These are phyloP conservation scores for Russula compacta DNA, from an alignment of 768 basidiomycete genomes.

Conservation along the genomic window DNA sequence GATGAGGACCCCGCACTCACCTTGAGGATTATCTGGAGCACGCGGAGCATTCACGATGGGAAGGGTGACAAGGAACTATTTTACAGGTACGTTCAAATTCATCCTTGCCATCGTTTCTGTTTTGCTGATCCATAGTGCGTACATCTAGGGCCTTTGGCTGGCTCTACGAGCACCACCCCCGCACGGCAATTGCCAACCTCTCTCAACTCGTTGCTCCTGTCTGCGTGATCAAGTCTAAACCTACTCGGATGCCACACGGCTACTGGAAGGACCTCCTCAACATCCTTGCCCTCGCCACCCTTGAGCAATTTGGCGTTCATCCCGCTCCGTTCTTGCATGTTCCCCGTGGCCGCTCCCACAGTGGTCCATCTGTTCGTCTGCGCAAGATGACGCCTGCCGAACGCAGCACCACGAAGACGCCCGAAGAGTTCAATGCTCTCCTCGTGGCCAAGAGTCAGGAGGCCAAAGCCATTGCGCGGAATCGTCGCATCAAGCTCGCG, in stretches of 20 bases:
- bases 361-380: not conserved
- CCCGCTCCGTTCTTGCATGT: slow-evolving; percentile 7
- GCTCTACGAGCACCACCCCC: slow-evolving; percentile 59
- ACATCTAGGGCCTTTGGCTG: slow-evolving; percentile 46
- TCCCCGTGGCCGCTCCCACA: not conserved
- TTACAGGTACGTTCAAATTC: slow-evolving; percentile 36
- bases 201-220: slow-evolving; percentile 14
- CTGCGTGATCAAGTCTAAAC: slow-evolving; percentile 27
- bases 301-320: slow-evolving; percentile 36
- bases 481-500: slow-evolving; percentile 22
- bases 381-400: not conserved
- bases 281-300: slow-evolving; percentile 50
- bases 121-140: not conserved
- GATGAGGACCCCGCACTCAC: slow-evolving; percentile 47
- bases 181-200: slow-evolving; percentile 53
- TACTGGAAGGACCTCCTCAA: slow-evolving; percentile 74
- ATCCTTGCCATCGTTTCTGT: not conserved
- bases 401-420: slow-evolving; percentile 22
- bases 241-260: slow-evolving; percentile 37
- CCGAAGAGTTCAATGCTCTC: not conserved
- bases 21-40: slow-evolving; percentile 57
- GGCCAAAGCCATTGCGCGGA: slow-evolving; percentile 13
- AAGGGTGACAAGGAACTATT: slow-evolving; percentile 52
- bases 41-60: slow-evolving; percentile 63
- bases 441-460: slow-evolving; percentile 9